Base-by-base conservation (phyloP, 2,329 filamentous ascomycete genomes). In the Fusarium tricinctum region DNA sequence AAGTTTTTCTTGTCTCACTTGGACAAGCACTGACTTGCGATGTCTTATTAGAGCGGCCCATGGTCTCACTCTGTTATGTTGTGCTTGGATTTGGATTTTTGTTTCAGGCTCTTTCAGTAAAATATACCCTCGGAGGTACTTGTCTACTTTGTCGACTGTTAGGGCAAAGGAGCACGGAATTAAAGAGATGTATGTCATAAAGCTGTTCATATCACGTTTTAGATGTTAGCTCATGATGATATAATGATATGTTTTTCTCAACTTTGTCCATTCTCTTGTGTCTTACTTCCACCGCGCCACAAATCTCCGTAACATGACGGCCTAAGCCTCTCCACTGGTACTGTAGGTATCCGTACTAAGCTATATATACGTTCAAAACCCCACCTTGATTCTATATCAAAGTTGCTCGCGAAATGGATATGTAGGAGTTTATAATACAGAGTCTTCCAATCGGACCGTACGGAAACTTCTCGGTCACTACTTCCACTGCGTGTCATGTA, bases 101-200 rank as follows among this genome's bases (percentile, higher is more conserved):
- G 43, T 63, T 51, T 50, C 57, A 40, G 45, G 61, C 42, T 48
- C 40, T 66, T 47, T 52, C 30, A 58, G 58, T 63, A 63, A 55
- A 70, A 59, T 70, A 70, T 71, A 71, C 61, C 66, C 71, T 56
- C 58, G 39, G 35, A 58, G 56, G 46, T 60, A 59, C 55, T 66
- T 23, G 35, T 46, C 35, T 57, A 56, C 42, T 62, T 62, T 49
- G 50, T 47, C 51, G 46, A 55, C 55, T 66, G 38, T 42, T 32
- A 57, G 62, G 66, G 48, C 42, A 49, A 51, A 48, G 55, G 42
- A 54, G 50, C 46, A 39, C 19, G 61, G 58, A 52, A 60, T 56
- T 65, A 45, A 49, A 51, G 49, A 49, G 49, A 49, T 63, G 40
- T 64, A 60, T 70, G 58, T 63, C 33, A 56, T 55, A 59, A 35